Base-by-base conservation (phyloP, 129 eudicot species). In the Flaveria sonorensis region DNA sequence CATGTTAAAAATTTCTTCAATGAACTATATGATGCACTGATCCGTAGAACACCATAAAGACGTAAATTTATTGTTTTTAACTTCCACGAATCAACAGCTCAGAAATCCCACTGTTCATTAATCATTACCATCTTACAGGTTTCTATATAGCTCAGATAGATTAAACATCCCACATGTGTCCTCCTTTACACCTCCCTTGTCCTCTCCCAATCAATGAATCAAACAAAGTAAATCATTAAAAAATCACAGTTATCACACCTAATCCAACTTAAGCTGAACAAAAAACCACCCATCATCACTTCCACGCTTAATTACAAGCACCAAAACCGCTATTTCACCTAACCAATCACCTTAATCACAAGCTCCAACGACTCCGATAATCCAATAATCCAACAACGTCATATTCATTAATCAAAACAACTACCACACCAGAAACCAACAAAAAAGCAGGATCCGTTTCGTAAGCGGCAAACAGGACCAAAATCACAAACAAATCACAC, bases 181-280 rank as follows among this genome's bases (percentile, higher is more conserved):
- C 67, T 61, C 67, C 67, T 61, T 14, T 8, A 61, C 28, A 61
- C 6, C 5, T 56, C 62, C 62, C 28, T 19, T 56, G 62, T 56
- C 26, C 61, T 56, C 62, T 56, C 62, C 59, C 59, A 52, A 52
- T 16, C 59, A n/a, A n/a, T n/a, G n/a, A n/a, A n/a, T n/a, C n/a
- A 52, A 56, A 28, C 20, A 56, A 56, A 56, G 26, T 19, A 56
- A 56, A 56, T 20, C 28, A 19, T 7, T 20, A 56, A 19, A 18
- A 56, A 56, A 10, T 6, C 62, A 9, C 3, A 6, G 28, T 16
- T 14, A 36, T 36, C 40, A 36, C 40, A 36, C 7, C 69, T 13
- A 4, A 30, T 28, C 46, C 32, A 56, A 62, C 68, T 62, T 62
- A 15, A 62, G 42, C 69, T 63, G 20, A 63, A 63, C 15, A 6